Evolutionary conservation across 1,139 yeast species (phyloP).

Genomic region (Candida pseudoviswanathii): DNA sequence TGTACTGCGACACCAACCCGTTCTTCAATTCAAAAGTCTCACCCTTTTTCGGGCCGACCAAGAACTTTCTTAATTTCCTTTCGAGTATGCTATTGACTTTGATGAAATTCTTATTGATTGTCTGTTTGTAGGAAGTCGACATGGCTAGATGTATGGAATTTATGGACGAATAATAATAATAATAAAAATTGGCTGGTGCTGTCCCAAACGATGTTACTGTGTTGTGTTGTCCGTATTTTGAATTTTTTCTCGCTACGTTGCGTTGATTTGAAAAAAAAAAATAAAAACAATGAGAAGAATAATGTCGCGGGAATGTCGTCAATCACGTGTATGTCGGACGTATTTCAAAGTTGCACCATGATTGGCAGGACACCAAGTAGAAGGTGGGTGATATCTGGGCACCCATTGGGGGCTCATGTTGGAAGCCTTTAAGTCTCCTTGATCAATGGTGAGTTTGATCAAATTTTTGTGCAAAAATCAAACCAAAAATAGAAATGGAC

Average conservation of each 20-base stretch:
- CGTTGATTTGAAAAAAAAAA: not conserved
- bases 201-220: not conserved
- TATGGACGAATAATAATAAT: not conserved
- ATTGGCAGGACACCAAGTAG: not conserved
- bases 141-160: not conserved
- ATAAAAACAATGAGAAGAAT: not conserved
- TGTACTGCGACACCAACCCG: constrained; percentile 93
- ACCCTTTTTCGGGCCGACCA: constrained; percentile 55
- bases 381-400: no score
- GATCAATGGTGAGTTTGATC: no score
- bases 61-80: constrained; percentile 44
- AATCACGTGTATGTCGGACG: not conserved
- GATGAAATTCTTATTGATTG: constrained; percentile 12
- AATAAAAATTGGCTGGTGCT: not conserved
- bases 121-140: constrained; percentile 6
- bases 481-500: no score
- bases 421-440: no score
- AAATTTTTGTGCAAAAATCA: no score
- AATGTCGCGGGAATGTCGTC: not conserved
- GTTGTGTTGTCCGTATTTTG: constrained; percentile 3
- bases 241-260: constrained; percentile 1
- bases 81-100: constrained; percentile 40
- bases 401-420: no score
- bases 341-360: not conserved
- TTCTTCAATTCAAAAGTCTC: constrained; percentile 87